Evolutionary conservation across 2,329 filamentous ascomycete genomes (phyloP), one percentile per base, ranked within the genome.

Genomic region (Hymenoscyphus linearis): DNA sequence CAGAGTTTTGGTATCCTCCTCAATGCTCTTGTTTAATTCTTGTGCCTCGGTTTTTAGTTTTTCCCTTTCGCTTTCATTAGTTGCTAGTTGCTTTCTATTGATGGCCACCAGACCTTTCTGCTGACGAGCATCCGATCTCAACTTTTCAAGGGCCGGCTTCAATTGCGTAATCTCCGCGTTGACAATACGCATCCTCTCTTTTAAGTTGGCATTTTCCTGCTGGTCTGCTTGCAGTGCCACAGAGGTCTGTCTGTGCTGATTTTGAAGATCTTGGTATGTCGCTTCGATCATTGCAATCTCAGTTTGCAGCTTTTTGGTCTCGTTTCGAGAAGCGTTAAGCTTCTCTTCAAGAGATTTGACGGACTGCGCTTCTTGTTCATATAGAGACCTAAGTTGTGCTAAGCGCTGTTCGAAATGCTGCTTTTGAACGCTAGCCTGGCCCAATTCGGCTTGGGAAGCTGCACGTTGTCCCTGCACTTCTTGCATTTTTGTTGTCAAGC

Each of bases 51-150:
- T 78, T 77, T 92, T 93, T 44, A 96, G 79, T 78, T 91, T 93
- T 63, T 98, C 93, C 35, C 90, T 85, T 74, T 98, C 93, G 55
- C 84, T 85, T 75, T 99, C 95, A 61, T 89, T 91, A 0, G 93
- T 97, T 37, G 88, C 85, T 63, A 98, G 80, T 76, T 99, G 95
- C 78, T 99, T 99, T 81, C 96, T 98, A 78, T 97, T 97, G 77
- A 99, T 99, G 52, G 95, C 93, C 34, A 96, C 93, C 66, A 98
- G 81, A 18, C 95, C 95, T 78, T 96, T 98, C 72, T 98, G 93
- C 74, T 98, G 95, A 50, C 95, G 87, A 27, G 92, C 92, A 69
- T 97, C 92, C 13, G 89, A 91, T 74, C 90, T 92, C 69, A 96
- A 82, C 79, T 97, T 98, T 74, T 99, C 95, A 58, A 99, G 85